phyloP scores from a whole-genome alignment of 768 basidiomycete genomes.

The Daedaleopsis nitida region DNA sequence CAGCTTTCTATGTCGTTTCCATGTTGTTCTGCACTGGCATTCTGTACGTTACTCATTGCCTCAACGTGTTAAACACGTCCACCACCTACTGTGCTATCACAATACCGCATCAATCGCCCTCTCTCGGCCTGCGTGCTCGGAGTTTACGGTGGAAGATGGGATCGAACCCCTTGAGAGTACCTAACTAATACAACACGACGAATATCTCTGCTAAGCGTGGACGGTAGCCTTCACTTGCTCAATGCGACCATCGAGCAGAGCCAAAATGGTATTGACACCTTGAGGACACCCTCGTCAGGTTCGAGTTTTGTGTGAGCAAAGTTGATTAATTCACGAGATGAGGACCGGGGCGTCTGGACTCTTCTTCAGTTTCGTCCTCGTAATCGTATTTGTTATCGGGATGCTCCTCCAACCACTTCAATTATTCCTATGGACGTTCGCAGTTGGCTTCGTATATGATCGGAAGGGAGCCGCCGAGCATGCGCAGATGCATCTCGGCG shows the following conservation, averaged over 20 bases:
- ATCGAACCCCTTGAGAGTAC: no score
- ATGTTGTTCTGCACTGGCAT: constrained; percentile 17
- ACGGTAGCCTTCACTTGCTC: constrained; percentile 38
- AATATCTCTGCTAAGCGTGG: no score
- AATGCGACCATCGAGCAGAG: constrained; percentile 60
- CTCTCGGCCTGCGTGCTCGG: no score
- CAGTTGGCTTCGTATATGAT: constrained; percentile 77
- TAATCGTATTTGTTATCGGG: constrained; percentile 39
- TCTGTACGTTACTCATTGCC: not conserved
- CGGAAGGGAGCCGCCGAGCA: constrained; percentile 81
- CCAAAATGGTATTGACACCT: constrained; percentile 69
- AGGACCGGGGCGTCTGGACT: constrained; percentile 37
- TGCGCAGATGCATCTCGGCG: constrained; percentile 62
- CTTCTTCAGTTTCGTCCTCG: constrained; percentile 35
- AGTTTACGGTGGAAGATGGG: no score
- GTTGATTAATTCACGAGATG: constrained; percentile 81
- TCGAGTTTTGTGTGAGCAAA: constrained; percentile 84
- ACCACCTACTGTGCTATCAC: no score
- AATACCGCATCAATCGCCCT: no score
- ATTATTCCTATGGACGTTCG: constrained; percentile 37
- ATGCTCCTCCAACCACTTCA: constrained; percentile 40
- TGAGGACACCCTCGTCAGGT: constrained; percentile 75
- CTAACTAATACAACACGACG: no score
- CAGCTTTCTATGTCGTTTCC: not conserved
- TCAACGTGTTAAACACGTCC: no score